Base-by-base conservation (phyloP, 2,329 filamentous ascomycete genomes). In the Aureobasidium sp. region DNA sequence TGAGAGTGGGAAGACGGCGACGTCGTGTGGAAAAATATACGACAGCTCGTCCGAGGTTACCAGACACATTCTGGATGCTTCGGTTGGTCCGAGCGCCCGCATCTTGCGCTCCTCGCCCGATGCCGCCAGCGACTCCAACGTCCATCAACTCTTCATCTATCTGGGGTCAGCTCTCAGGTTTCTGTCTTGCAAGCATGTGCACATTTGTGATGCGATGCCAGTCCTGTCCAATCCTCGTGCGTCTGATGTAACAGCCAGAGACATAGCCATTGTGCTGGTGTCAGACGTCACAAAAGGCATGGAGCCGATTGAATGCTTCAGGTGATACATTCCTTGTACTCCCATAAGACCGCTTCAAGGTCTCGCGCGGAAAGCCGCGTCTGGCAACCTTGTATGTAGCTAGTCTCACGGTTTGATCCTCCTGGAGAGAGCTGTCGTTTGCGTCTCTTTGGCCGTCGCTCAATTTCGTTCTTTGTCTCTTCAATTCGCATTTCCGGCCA, bases 11-110 rank as follows among this genome's bases (percentile, higher is more conserved):
- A 60, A 41, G 41, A 57, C 41, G 41, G 39, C 41, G 53, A 57
- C 39, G 57, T 41, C 45, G 15, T 25, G 36, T 34, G 42, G 57
- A 60, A 60, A 60, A 60, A 60, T 60, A 60, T 60, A 60, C 55
- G 31, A 39, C 39, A 37, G 34, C 27, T 39, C 27, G 53, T 51
- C 57, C 57, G 57, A 60, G 57, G 57, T 60, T 45, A 42, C 45
- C 36, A 48, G 34, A 15, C 44, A 31, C 25, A 22, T 22, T 60
- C 57, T 49, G 36, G 57, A 60, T 41, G 22, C 36, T 51, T 60
- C 57, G 49, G 20, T 60, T 48, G 56, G 56, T 34, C 56, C 56
- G 34, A 45, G 55, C 55, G 55, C 17, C 31, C 12, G 17, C 29
- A 25, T 39, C 12, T 37, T 52, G 31, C n/a, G 8, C 29, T 15